phyloP scores from a whole-genome alignment of 1,139 yeast species.

The Magnusiomyces paraingens region DNA sequence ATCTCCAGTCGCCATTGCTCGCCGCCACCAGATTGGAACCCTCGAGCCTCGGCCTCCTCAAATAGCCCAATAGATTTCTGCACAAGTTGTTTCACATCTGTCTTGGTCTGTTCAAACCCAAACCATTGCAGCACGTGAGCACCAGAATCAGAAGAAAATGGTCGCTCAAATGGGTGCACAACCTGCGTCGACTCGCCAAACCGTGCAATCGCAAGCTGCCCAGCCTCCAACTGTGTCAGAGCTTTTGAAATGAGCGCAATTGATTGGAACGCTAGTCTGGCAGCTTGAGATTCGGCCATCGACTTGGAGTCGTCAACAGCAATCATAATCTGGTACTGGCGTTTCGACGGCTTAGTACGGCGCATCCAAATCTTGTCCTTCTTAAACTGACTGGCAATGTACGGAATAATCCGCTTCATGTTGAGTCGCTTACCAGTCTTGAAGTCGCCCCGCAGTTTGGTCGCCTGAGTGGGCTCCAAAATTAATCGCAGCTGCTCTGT shows the following conservation, averaged over 20 bases:
- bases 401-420: slow-evolving; percentile 96
- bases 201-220: slow-evolving; percentile 83
- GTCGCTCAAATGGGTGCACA: slow-evolving; percentile 85
- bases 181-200: slow-evolving; percentile 83
- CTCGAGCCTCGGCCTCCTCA: slow-evolving; percentile 49
- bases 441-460: slow-evolving; percentile 90
- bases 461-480: slow-evolving; percentile 91
- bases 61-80: slow-evolving; percentile 67
- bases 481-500: slow-evolving; percentile 91
- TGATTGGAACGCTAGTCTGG: slow-evolving; percentile 87
- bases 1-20: slow-evolving; percentile 94
- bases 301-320: slow-evolving; percentile 97
- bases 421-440: slow-evolving; percentile 95
- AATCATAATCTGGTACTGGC: slow-evolving; percentile 96
- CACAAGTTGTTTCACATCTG: slow-evolving; percentile 75
- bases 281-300: slow-evolving; percentile 90
- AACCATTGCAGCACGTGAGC: slow-evolving; percentile 81
- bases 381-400: slow-evolving; percentile 94
- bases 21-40: slow-evolving; percentile 19
- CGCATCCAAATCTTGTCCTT: slow-evolving; percentile 98
- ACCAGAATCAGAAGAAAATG: slow-evolving; percentile 79
- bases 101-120: slow-evolving; percentile 80
- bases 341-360: slow-evolving; percentile 93
- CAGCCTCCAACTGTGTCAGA: slow-evolving; percentile 87
- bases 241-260: slow-evolving; percentile 94